Percentiles rank a stretch among this genome's conserved stretches.
Conservation (phyloP, 1,284 basidiomycete species). For the Sporisorium reilianum region DNA sequence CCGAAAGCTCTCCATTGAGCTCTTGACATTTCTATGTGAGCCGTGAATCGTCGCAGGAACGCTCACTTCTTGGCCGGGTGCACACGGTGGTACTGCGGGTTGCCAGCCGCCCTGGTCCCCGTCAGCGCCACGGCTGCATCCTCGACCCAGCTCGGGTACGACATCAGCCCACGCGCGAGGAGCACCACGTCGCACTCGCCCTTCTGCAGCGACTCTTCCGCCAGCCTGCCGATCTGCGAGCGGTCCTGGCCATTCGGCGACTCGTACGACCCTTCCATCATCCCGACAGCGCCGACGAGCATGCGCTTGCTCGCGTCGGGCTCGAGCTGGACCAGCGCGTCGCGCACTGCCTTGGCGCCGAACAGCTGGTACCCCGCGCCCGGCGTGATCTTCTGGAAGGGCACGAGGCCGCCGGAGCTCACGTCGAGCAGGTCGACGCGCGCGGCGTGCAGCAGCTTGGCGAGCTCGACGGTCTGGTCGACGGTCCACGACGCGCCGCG, state of each 20-base stretch:
- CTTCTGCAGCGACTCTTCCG: slow-evolving; percentile 54
- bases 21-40: too few relatives aligned
- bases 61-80: slow-evolving; percentile 33
- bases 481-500: slow-evolving; percentile 56
- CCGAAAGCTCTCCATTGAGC: neutral
- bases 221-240: slow-evolving; percentile 52
- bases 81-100: slow-evolving; percentile 59
- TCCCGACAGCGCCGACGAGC: slow-evolving; percentile 62
- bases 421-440: slow-evolving; percentile 66
- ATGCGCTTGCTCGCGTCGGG: slow-evolving; percentile 33
- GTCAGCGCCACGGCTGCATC: slow-evolving; percentile 49
- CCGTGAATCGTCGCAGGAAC: neutral
- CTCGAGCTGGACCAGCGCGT: slow-evolving; percentile 30
- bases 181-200: slow-evolving; percentile 54
- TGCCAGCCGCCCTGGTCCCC: slow-evolving; percentile 43
- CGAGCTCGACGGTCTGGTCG: slow-evolving; percentile 56
- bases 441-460: slow-evolving; percentile 50
- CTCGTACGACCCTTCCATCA: slow-evolving; percentile 53
- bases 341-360: slow-evolving; percentile 48
- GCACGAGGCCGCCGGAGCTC: slow-evolving; percentile 59
- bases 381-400: slow-evolving; percentile 50
- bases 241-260: slow-evolving; percentile 37
- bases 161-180: slow-evolving; percentile 57
- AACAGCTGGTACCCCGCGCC: slow-evolving; percentile 63
- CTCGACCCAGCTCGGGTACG: slow-evolving; percentile 60